Evolutionary conservation across 306 rosid genomes (phyloP).

Genomic region (Lotus japonicus): DNA sequence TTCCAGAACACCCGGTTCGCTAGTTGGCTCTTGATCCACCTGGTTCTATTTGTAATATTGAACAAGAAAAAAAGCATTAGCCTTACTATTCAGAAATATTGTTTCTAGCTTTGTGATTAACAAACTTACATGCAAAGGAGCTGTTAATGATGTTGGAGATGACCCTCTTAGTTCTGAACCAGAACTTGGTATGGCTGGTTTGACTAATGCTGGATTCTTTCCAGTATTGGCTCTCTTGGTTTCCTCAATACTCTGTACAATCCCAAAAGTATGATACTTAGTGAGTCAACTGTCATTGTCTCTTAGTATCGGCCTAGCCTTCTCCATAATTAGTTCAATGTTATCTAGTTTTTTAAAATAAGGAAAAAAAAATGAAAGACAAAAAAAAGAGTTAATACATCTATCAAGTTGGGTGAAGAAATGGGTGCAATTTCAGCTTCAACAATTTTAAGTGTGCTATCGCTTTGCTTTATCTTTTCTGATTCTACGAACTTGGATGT

Average conservation of each 20-base stretch:
- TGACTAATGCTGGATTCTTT: neutral
- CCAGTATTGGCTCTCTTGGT: neutral
- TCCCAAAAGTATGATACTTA: neutral
- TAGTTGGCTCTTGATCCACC: constrained; percentile 1
- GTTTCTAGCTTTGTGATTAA: neutral
- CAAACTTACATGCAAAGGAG: neutral
- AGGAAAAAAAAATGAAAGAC: neutral
- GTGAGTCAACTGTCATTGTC: neutral
- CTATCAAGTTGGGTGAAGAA: neutral
- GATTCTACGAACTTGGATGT: no score
- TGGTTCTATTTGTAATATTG: neutral
- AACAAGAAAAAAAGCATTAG: neutral
- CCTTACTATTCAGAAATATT: neutral
- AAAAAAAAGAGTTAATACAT: neutral
- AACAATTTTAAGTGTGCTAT: neutral
- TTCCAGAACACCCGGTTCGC: neutral
- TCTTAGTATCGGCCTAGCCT: no score
- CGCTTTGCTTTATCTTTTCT: neutral
- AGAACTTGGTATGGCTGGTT: neutral
- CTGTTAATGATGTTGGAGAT: neutral
- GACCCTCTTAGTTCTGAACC: neutral
- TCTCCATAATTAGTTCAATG: no score
- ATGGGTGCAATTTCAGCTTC: neutral
- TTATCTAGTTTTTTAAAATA: neutral
- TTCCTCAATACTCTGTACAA: neutral